Evolutionary conservation across 179 eudicot genomes (phyloP).

Genomic region (Camellia oleifera): DNA sequence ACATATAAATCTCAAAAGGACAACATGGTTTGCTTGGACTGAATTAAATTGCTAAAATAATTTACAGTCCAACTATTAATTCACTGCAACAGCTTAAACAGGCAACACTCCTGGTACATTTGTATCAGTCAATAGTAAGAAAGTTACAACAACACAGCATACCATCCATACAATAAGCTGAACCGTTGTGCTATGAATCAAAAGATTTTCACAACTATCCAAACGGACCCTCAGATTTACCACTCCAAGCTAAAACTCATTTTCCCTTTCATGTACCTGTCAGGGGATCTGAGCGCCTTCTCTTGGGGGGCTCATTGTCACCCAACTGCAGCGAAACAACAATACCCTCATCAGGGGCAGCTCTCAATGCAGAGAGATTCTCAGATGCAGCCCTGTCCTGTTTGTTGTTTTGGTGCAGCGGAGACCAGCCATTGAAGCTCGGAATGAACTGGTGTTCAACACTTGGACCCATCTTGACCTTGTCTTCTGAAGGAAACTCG

Average conservation of each 20-base stretch:
- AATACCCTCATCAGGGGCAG: constrained; percentile 63
- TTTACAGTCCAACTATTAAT: too few relatives aligned
- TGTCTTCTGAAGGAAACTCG: constrained; percentile 53
- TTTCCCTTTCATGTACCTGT: constrained; percentile 40
- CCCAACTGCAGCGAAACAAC: constrained; percentile 79
- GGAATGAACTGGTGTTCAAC: constrained; percentile 91
- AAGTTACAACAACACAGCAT: not conserved
- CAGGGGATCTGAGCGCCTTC: constrained; percentile 67
- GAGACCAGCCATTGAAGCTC: constrained; percentile 56
- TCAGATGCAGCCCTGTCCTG: constrained; percentile 44
- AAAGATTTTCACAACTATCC: too few relatives aligned
- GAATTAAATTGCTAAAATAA: too few relatives aligned
- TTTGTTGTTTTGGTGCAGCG: constrained; percentile 41
- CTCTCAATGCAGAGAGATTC: constrained; percentile 72
- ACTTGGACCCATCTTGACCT: constrained; percentile 41
- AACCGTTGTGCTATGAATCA: not conserved
- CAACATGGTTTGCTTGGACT: too few relatives aligned
- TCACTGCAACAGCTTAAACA: too few relatives aligned
- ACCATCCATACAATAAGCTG: not conserved
- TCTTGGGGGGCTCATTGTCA: constrained; percentile 80
- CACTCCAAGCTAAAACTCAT: constrained; percentile 3
- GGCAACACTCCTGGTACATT: too few relatives aligned
- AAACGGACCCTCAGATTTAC: not conserved
- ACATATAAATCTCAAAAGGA: too few relatives aligned
- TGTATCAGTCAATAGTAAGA: not conserved